Base-by-base conservation (phyloP, 306 rosid species). In the Sechiopsis laciniata region DNA sequence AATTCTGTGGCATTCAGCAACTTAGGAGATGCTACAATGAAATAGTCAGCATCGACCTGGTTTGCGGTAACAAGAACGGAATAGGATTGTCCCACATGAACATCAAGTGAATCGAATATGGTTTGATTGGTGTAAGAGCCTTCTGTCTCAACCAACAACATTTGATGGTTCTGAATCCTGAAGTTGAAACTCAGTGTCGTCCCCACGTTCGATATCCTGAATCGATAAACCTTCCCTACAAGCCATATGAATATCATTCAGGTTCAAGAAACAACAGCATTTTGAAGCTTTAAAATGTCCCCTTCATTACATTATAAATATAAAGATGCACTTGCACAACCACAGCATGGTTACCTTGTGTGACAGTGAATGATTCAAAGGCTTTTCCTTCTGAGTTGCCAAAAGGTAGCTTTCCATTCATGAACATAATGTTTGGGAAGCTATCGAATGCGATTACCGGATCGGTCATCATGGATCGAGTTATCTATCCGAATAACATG, bases 151-250 rank as follows among this genome's bases (percentile, higher is more conserved):
- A 90, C 94, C 82, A 87, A 35, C 79, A 81, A 79, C 78, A 93
- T 15, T 55, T 73, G 78, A 78, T 93, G 98, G 70, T 82, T 83
- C 63, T 87, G 90, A 82, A 93, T 88, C 84, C 89, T 85, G 82
- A 90, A 86, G 72, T 90, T 90, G 86, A 90, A 83, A 82, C 96
- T 93, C 80, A 84, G 58, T 0, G 83, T 67, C 45, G 79, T 84
- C 35, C 98, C 97, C 71, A 93, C 98, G 8, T 93, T 90, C 77
- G 98, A 90, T 85, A 90, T 83, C 82, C 94, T 90, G 16, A 88
- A 83, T 85, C 90, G 72, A 52, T 93, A 90, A 40, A 90, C 84
- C 84, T 86, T 87, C 55, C 90, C 98, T 93, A 81, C 66, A 50
- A 55, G 55, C 76, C 75, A 81, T 61, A 29, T 29, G 40, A 63